phyloP scores from a whole-genome alignment of 352 stramenopile species.

The Saprolegnia parasitica region DNA sequence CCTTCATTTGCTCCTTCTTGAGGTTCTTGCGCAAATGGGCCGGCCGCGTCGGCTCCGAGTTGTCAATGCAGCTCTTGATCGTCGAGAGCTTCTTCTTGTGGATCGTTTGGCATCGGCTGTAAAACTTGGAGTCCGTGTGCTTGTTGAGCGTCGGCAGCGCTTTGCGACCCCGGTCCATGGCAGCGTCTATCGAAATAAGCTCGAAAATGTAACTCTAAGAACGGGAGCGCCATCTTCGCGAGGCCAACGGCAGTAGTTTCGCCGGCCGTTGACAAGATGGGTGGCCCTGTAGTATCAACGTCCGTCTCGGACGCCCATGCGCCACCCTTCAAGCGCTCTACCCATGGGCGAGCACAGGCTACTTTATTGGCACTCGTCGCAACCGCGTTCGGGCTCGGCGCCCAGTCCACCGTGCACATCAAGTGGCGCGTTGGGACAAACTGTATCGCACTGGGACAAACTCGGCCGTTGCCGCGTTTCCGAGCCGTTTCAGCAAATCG shows the following conservation, averaged over 20 bases:
- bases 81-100: conserved; percentile 69
- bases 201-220: neutral
- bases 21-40: conserved; percentile 92
- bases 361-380: no score
- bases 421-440: no score
- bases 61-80: conserved; percentile 95
- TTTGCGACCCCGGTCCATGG: conserved; percentile 81
- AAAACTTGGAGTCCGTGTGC: conserved; percentile 82
- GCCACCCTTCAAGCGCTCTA: no score
- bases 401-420: no score
- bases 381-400: no score
- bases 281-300: no score
- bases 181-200: no score
- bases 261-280: neutral
- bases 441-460: no score
- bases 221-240: neutral
- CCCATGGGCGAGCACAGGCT: no score
- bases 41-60: conserved; percentile 85
- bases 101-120: conserved; percentile 82
- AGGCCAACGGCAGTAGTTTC: conserved; percentile 1
- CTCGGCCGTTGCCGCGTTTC: no score
- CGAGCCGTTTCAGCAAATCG: neutral
- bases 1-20: conserved; percentile 96
- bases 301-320: no score
- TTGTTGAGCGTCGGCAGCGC: conserved; percentile 84